Evolutionary conservation across 2,329 filamentous ascomycete species (phyloP).

Genomic region (Fusarium phyllophilum): DNA sequence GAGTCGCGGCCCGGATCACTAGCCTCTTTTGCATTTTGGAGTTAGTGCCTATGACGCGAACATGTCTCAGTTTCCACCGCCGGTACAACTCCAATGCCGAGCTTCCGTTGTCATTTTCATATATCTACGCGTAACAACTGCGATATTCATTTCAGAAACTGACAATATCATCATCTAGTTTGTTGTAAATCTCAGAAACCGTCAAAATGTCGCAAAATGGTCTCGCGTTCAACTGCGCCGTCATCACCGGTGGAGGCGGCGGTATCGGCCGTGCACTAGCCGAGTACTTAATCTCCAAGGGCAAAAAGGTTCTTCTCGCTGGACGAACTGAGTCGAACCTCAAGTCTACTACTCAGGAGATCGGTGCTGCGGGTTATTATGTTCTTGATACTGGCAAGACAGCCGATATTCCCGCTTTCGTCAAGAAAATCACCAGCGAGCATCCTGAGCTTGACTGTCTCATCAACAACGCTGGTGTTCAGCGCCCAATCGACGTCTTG

Average conservation of each 20-base stretch:
- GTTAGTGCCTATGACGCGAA: conserved; percentile 9
- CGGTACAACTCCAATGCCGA: background rate
- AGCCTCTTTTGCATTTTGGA: background rate
- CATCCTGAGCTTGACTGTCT: conserved; percentile 65
- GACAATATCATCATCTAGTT: too few relatives aligned
- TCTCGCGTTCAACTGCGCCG: conserved; percentile 55
- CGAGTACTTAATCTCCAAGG: conserved; percentile 56
- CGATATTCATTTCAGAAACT: background rate
- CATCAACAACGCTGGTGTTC: conserved; percentile 69
- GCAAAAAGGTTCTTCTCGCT: conserved; percentile 62
- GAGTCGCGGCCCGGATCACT: background rate
- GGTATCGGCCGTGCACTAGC: conserved; percentile 63
- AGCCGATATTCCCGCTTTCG: conserved; percentile 55
- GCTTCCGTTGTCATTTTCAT: background rate
- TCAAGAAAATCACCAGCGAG: conserved; percentile 56
- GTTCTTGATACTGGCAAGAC: conserved; percentile 61
- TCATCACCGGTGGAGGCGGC: conserved; percentile 62
- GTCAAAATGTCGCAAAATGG: conserved; percentile 9
- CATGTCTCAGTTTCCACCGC: background rate
- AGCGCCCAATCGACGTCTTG: conserved; percentile 60
- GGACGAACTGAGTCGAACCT: conserved; percentile 66
- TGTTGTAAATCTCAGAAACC: rapidly evolving
- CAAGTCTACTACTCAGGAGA: conserved; percentile 52
- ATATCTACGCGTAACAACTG: background rate
- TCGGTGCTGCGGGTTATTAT: conserved; percentile 62